Conservation (phyloP, 345 rosid genomes). For the Pistacia vera region DNA sequence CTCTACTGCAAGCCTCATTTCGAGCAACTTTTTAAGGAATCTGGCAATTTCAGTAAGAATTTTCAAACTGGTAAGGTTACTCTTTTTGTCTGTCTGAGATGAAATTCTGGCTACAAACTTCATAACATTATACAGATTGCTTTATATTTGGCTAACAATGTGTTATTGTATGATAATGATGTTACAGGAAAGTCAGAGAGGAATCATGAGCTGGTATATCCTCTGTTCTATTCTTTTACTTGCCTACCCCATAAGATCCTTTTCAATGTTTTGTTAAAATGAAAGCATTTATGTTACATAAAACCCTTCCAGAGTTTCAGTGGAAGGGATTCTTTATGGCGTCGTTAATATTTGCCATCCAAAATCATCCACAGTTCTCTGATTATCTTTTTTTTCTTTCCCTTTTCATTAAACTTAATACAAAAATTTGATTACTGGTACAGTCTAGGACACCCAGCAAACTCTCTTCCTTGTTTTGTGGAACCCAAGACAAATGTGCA, state of each 20-base stretch:
- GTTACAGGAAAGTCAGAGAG: conserved; percentile 55
- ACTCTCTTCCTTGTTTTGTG: conserved; percentile 79
- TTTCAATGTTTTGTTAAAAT: neutral
- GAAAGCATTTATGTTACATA: neutral
- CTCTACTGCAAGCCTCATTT: conserved; percentile 96
- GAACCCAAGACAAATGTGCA: conserved; percentile 96
- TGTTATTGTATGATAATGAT: conserved; percentile 2
- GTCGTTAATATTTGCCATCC: neutral
- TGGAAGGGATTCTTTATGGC: too few relatives aligned
- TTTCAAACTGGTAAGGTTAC: conserved; percentile 58
- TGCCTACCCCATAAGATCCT: neutral
- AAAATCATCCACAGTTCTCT: neutral
- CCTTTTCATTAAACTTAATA: neutral
- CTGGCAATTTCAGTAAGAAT: conserved; percentile 97
- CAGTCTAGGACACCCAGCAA: conserved; percentile 85
- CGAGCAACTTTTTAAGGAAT: conserved; percentile 98
- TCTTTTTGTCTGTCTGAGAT: neutral
- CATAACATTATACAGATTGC: neutral
- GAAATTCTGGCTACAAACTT: neutral
- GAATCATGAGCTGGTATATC: conserved; percentile 61
- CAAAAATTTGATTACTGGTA: conserved; percentile 8
- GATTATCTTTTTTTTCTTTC: neutral
- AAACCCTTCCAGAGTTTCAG: too few relatives aligned
- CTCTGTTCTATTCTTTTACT: neutral
- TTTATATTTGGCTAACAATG: conserved; percentile 1